phyloP scores from a whole-genome alignment of 1,284 basidiomycete genomes.

The Moesziomyces parantarcticus region DNA sequence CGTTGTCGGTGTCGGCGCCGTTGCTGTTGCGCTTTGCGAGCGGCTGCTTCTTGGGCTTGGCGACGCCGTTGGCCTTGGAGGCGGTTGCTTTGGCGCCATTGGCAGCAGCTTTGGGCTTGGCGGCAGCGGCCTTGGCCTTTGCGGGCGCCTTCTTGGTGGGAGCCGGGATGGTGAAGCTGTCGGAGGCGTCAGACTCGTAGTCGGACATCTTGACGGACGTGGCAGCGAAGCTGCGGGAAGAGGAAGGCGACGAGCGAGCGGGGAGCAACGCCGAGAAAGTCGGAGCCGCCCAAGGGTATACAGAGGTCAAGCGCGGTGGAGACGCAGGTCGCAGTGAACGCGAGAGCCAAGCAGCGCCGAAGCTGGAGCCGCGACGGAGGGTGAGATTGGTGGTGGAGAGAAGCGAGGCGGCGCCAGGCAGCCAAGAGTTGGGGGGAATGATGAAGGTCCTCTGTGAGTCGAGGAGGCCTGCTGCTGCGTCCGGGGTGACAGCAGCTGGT shows the following conservation, averaged over 20 bases:
- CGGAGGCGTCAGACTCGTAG: slow-evolving; percentile 36
- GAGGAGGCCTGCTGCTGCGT: slow-evolving; percentile 15
- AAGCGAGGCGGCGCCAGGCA: slow-evolving; percentile 40
- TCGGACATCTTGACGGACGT: slow-evolving; percentile 35
- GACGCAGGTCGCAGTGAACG: background rate
- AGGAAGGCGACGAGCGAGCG: background rate
- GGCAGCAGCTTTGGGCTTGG: slow-evolving; percentile 30
- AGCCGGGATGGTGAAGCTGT: slow-evolving; percentile 33
- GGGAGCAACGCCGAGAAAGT: background rate
- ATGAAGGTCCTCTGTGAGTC: slow-evolving; percentile 10
- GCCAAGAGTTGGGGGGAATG: slow-evolving; percentile 35
- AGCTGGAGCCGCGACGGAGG: background rate
- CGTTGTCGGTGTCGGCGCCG: slow-evolving; percentile 63
- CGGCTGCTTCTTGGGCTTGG: slow-evolving; percentile 76
- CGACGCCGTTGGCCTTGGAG: slow-evolving; percentile 68
- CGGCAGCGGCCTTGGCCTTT: slow-evolving; percentile 55
- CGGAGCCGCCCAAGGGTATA: slow-evolving; percentile 14
- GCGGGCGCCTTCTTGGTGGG: slow-evolving; percentile 70
- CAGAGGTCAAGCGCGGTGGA: background rate
- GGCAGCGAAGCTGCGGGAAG: slow-evolving; percentile 8
- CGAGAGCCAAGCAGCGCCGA: slow-evolving; percentile 3
- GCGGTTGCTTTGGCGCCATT: slow-evolving; percentile 68
- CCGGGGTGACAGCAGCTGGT: background rate
- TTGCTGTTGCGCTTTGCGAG: slow-evolving; percentile 75
- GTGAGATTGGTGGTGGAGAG: background rate